phyloP scores from a whole-genome alignment of 306 rosid genomes.

The Macrotyloma uniflorum region DNA sequence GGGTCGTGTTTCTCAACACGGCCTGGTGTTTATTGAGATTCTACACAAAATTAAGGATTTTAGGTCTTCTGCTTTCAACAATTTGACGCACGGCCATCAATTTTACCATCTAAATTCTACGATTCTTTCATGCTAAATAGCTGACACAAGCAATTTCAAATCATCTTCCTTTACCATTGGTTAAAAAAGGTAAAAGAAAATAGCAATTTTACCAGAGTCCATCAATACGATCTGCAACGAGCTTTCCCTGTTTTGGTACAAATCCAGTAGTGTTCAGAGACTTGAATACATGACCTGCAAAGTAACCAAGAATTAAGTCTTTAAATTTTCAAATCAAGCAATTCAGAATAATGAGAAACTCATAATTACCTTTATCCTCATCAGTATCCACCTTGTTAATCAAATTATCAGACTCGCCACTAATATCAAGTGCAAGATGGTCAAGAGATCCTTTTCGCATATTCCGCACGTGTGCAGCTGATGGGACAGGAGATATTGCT shows the following conservation, averaged over 20 bases:
- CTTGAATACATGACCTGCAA: slow-evolving; percentile 87
- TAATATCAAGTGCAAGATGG: slow-evolving; percentile 78
- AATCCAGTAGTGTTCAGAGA: slow-evolving; percentile 90
- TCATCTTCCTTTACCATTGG: slow-evolving; percentile 12
- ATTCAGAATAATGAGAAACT: slow-evolving; percentile 23
- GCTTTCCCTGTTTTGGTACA: slow-evolving; percentile 88
- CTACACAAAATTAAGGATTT: slow-evolving; percentile 24
- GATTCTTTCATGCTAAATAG: slow-evolving; percentile 15
- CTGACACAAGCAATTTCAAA: neutral
- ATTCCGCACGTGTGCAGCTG: slow-evolving; percentile 69
- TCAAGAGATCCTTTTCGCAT: slow-evolving; percentile 89
- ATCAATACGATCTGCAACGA: slow-evolving; percentile 89
- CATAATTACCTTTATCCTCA: slow-evolving; percentile 80
- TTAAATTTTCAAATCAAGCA: slow-evolving; percentile 31
- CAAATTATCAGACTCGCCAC: slow-evolving; percentile 69
- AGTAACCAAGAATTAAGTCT: slow-evolving; percentile 20
- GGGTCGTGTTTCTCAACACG: slow-evolving; percentile 7
- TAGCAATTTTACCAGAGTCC: slow-evolving; percentile 79
- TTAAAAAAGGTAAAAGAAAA: slow-evolving; percentile 1
- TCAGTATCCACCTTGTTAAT: slow-evolving; percentile 57
- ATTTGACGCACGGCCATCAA: neutral
- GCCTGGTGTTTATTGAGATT: neutral
- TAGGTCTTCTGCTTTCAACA: slow-evolving; percentile 13
- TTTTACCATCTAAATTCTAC: slow-evolving; percentile 3
- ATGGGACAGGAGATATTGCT: slow-evolving; percentile 58